Evolutionary conservation across 345 rosid species (phyloP).

Genomic region (Melaleuca alternifolia): DNA sequence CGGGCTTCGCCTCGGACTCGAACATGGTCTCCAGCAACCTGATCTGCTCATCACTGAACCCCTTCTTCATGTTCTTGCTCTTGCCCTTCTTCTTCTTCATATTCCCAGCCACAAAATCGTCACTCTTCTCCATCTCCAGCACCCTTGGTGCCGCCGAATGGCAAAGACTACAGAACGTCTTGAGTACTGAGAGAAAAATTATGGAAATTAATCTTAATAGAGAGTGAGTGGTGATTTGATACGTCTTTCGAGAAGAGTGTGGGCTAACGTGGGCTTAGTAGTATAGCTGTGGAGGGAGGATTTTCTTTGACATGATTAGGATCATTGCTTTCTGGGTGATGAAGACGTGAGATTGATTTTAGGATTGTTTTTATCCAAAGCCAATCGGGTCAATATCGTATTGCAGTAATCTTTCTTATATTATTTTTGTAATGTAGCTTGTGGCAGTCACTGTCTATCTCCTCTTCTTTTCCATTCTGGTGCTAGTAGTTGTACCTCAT

Average conservation of each 20-base stretch:
- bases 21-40: slow-evolving; percentile 57
- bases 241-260: not conserved
- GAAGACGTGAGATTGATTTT: not conserved
- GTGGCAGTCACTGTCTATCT: not conserved
- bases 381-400: not conserved
- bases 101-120: not conserved
- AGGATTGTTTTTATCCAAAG: not conserved
- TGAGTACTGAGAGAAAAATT: not conserved
- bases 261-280: not conserved
- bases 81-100: slow-evolving; percentile 32
- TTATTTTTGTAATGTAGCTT: not conserved
- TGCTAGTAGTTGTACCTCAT: not conserved
- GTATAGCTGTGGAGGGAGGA: not conserved
- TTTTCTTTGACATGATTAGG: not conserved
- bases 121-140: not conserved
- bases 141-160: not conserved
- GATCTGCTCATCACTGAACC: slow-evolving; percentile 67
- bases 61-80: slow-evolving; percentile 44
- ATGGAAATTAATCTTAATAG: not conserved
- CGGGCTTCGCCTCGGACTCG: slow-evolving; percentile 65
- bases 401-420: not conserved
- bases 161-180: not conserved
- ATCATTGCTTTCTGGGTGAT: not conserved
- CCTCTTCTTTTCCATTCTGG: not conserved
- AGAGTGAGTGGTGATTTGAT: not conserved